These are phyloP conservation scores for Diaporthe citriasiana DNA, from an alignment of 2,329 filamentous ascomycete species.

Conservation along the genomic window DNA sequence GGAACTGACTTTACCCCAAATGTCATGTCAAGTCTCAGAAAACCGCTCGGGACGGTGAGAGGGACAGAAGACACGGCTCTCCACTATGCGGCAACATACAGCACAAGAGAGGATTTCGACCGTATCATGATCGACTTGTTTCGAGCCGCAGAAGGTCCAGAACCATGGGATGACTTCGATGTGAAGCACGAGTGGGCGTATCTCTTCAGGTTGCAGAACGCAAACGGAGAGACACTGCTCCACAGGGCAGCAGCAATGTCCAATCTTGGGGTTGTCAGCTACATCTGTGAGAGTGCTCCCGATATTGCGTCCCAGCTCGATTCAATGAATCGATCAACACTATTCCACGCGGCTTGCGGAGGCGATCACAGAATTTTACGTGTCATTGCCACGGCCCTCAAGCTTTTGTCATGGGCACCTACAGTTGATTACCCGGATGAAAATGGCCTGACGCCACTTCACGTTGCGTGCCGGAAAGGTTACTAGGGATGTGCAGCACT, in stretches of 20 bases:
- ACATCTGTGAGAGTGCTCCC: background rate
- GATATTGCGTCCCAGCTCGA: background rate
- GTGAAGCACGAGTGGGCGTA: no score
- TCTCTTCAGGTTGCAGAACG: background rate
- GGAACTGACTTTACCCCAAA: background rate
- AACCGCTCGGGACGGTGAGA: background rate
- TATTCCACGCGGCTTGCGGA: constrained; percentile 11
- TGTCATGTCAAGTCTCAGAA: background rate
- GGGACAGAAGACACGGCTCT: background rate
- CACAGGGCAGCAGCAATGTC: constrained; percentile 4
- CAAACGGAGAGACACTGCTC: background rate
- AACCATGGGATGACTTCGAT: no score
- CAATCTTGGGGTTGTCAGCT: background rate
- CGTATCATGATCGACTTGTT: background rate
- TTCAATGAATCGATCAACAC: background rate
- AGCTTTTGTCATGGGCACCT: background rate
- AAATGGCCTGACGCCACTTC: background rate
- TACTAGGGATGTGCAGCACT: background rate
- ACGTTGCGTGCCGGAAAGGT: background rate
- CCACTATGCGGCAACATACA: background rate
- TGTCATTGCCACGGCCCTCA: background rate
- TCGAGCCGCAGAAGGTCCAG: background rate
- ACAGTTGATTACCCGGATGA: background rate
- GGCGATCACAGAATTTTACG: background rate
- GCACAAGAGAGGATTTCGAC: background rate